Evolutionary conservation across 352 stramenopile species (phyloP).

Genomic region (Phytophthora cryptogea): DNA sequence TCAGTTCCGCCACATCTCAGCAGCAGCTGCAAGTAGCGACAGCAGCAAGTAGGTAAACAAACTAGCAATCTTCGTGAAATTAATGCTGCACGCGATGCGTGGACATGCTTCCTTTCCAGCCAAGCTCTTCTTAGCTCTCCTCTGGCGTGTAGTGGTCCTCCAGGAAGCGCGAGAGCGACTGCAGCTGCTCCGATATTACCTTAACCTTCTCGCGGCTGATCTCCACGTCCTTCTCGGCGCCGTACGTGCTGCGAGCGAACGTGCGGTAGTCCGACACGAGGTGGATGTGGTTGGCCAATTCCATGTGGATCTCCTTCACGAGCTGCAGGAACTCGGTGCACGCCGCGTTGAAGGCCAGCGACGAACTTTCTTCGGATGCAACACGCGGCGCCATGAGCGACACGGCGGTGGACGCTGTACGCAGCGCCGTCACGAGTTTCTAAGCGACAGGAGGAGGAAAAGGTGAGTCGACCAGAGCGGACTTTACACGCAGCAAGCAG

Average conservation of each 20-base stretch:
- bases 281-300: slow-evolving; percentile 84
- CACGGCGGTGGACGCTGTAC: slow-evolving; percentile 69
- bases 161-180: slow-evolving; percentile 73
- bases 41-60: slow-evolving; percentile 7
- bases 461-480: slow-evolving; percentile 2
- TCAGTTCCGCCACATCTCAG: slow-evolving; percentile 40
- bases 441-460: slow-evolving; percentile 24
- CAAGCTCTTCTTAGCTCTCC: slow-evolving; percentile 44
- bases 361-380: slow-evolving; percentile 69
- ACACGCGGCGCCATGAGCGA: slow-evolving; percentile 63
- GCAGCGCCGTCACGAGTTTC: slow-evolving; percentile 83
- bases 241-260: slow-evolving; percentile 84
- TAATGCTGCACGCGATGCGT: slow-evolving; percentile 8
- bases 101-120: background rate
- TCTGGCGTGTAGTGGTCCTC: slow-evolving; percentile 76
- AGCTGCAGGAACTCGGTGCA: slow-evolving; percentile 88
- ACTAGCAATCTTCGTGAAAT: slow-evolving; percentile 28
- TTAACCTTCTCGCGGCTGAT: slow-evolving; percentile 81
- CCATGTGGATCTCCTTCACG: slow-evolving; percentile 84
- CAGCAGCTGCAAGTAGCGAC: background rate
- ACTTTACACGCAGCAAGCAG: slow-evolving; percentile 4
- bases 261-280: slow-evolving; percentile 86
- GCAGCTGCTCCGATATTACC: slow-evolving; percentile 79
- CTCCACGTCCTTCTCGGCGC: slow-evolving; percentile 80
- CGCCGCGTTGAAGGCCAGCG: slow-evolving; percentile 72